A percentile compares a stretch with the other conserved stretches of the same genome.
phyloP scores from a whole-genome alignment of 108 stramenopile species.

The Ochromonas danica region DNA sequence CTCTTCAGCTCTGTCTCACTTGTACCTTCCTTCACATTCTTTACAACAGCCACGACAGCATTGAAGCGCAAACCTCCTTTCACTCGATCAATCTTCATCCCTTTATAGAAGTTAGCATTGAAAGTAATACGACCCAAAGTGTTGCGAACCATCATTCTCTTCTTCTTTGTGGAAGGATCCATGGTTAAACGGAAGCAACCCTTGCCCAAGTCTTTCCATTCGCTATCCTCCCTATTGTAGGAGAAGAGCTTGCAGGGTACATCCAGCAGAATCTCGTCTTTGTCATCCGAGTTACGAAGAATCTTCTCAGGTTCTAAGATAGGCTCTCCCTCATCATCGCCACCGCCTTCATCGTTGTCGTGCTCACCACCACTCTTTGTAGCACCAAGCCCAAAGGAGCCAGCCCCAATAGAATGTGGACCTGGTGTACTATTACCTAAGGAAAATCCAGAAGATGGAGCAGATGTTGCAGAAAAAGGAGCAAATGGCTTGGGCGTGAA shows the following conservation, averaged over 20 bases:
- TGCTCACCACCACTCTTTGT: not conserved
- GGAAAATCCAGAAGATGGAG: not conserved
- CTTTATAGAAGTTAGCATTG: not conserved
- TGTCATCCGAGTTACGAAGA: not conserved
- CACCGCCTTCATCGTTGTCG: not conserved
- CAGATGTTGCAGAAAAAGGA: not conserved
- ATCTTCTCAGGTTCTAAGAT: constrained; percentile 17
- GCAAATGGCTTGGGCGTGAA: not conserved
- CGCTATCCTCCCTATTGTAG: not conserved
- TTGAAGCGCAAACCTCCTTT: not conserved
- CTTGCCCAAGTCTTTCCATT: constrained; percentile 30
- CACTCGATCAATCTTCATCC: not conserved
- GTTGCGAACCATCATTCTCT: constrained; percentile 31
- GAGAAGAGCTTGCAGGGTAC: constrained; percentile 27
- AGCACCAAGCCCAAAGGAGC: no score
- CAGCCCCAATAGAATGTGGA: no score
- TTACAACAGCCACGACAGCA: not conserved
- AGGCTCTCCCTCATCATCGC: constrained; percentile 35
- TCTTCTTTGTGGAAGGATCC: constrained; percentile 16
- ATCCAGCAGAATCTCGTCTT: constrained; percentile 20
- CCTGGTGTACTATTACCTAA: not conserved
- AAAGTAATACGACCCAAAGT: not conserved
- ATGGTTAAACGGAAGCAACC: constrained; percentile 15
- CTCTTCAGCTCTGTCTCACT: not conserved
- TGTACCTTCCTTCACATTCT: not conserved